Evolutionary conservation across 2,329 filamentous ascomycete genomes (phyloP), one percentile per base, ranked within the genome.

Genomic region (Phymatotrichopsis omnivora): DNA sequence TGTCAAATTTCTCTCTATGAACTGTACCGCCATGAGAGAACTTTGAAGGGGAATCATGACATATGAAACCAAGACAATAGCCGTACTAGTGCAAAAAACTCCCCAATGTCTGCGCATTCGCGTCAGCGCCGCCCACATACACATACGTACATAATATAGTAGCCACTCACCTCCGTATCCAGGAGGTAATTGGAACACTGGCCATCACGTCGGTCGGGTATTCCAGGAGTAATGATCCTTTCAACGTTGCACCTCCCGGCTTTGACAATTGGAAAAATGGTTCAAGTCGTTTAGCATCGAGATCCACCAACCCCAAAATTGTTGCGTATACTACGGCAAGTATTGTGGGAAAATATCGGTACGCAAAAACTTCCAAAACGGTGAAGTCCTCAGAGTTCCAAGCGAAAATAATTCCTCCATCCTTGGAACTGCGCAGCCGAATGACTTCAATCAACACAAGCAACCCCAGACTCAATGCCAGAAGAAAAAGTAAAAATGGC

Each of bases 201-300:
- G 27, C 45, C 14, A 44, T 24, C 12, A 44, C 32, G 8, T 43
- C 39, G n/a, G n/a, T n/a, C n/a, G 74, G 74, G 28, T 80, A 80
- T 0, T 69, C 64, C 0, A 80, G 39, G 0, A 76, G 61, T 0
- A 80, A 12, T 0, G 72, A 75, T 0, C 71, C 55, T 7, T 63
- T 60, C 0, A 64, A 72, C 0, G 53, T 53, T 0, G 70, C 70
- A 0, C 74, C 75, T 0, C 57, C 53, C 0, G 54, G 12, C 7
- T 66, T 69, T 0, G 73, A 76, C 1, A 80, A 43, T 20, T 78
- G 72, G 10, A 75, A 68, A 64, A 70, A 80, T 0, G 76, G 76
- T 25, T 80, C 74, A 35, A 79, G 62, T 0, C 76, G 55, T 47
- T 77, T 76, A 0, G 67, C 63, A 28, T 80, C 73, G 0, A 79